Conservation (phyloP, 495 filamentous ascomycete genomes). For the Zalerion maritima region DNA sequence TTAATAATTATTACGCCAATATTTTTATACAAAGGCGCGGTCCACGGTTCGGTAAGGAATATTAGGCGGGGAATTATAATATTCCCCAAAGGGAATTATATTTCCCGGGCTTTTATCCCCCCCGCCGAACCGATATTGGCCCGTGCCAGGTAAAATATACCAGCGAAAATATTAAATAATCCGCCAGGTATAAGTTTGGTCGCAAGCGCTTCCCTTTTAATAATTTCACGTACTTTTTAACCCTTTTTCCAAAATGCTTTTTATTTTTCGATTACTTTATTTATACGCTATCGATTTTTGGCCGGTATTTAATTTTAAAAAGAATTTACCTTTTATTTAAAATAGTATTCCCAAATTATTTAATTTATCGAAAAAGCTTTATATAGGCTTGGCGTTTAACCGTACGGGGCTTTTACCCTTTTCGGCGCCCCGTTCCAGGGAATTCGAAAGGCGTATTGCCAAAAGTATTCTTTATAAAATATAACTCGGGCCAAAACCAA, state of each 20-base stretch:
- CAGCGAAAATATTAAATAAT: constrained; percentile 40
- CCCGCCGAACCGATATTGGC: constrained; percentile 48
- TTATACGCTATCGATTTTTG: constrained; percentile 61
- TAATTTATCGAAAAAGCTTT: constrained; percentile 43
- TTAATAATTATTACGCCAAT: constrained; percentile 21
- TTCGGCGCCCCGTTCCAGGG: constrained; percentile 44
- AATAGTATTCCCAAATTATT: constrained; percentile 50
- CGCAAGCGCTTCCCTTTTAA: constrained; percentile 60
- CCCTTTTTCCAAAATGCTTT: constrained; percentile 62
- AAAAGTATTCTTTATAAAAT: constrained; percentile 46
- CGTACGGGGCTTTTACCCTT: constrained; percentile 30
- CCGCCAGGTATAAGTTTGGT: constrained; percentile 40
- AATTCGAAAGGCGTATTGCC: constrained; percentile 32
- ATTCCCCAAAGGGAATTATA: constrained; percentile 42
- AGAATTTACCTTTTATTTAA: constrained; percentile 54
- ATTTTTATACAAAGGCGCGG: constrained; percentile 42
- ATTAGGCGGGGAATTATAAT: constrained; percentile 45
- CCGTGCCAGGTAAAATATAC: constrained; percentile 39
- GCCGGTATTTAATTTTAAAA: constrained; percentile 61
- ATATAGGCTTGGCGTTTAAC: constrained; percentile 22
- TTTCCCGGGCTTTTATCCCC: constrained; percentile 43
- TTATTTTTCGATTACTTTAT: constrained; percentile 60
- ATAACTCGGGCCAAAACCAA: constrained; percentile 45
- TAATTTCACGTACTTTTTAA: constrained; percentile 65
- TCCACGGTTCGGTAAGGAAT: constrained; percentile 37